Evolutionary conservation across 2,329 filamentous ascomycete genomes (phyloP).

Genomic region (Uncinocarpus reesii): DNA sequence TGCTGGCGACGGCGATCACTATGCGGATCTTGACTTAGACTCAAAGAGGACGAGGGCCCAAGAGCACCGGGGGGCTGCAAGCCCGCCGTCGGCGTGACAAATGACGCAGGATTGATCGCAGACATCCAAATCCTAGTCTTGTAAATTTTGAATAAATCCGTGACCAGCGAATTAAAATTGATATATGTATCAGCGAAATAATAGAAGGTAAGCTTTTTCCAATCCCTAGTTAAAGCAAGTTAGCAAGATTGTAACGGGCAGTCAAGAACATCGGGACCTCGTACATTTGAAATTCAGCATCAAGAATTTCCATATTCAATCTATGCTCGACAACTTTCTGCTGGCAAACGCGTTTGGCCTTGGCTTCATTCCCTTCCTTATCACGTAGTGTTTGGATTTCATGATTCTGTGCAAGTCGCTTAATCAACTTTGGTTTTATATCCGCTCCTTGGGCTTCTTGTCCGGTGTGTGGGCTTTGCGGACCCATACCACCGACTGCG

Average conservation of each 20-base stretch:
- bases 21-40: slow-evolving; percentile 37
- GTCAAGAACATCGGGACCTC: slow-evolving; percentile 24
- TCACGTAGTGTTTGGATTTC: slow-evolving; percentile 82
- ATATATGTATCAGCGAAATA: slow-evolving; percentile 98
- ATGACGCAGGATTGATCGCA: slow-evolving; percentile 93
- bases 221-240: slow-evolving; percentile 57
- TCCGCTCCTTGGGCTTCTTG: slow-evolving; percentile 63
- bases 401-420: slow-evolving; percentile 81
- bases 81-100: slow-evolving; percentile 66
- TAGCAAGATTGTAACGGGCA: slow-evolving; percentile 4
- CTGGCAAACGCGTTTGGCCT: slow-evolving; percentile 92
- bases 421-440: slow-evolving; percentile 92
- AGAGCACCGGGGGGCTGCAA: slow-evolving; percentile 56
- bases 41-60: slow-evolving; percentile 34
- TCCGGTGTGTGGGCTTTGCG: slow-evolving; percentile 60
- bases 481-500: slow-evolving; percentile 68
- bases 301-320: slow-evolving; percentile 95
- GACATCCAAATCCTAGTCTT: slow-evolving; percentile 99
- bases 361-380: slow-evolving; percentile 95
- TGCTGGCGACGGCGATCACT: slow-evolving; percentile 35
- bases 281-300: slow-evolving; percentile 97
- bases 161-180: slow-evolving; percentile 97
- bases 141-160: slow-evolving; percentile 97
- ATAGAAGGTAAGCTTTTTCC: slow-evolving; percentile 98
- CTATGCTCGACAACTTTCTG: slow-evolving; percentile 93